These are phyloP conservation scores for Lipomyces yamanashiensis DNA, from an alignment of 805 yeast species.

Conservation along the genomic window DNA sequence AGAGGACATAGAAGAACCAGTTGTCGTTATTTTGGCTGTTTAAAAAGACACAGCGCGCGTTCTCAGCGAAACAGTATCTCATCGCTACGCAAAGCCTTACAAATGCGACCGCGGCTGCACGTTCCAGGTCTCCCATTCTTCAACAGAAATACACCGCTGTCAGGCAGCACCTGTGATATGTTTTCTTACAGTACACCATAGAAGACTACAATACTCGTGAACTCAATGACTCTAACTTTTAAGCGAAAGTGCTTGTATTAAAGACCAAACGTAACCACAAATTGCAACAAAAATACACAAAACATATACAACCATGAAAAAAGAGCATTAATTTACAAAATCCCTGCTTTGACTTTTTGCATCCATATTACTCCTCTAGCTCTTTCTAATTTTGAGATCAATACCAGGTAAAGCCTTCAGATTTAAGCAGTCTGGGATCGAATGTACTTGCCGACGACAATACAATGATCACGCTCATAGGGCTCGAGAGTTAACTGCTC, in stretches of 20 bases:
- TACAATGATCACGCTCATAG: conserved; percentile 99
- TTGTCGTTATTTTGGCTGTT: not conserved
- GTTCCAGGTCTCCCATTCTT: not conserved
- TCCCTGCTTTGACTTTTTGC: conserved; percentile 16
- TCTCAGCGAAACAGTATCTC: not conserved
- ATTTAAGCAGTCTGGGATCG: conserved; percentile 52
- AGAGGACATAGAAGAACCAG: not conserved
- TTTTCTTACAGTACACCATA: no score
- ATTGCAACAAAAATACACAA: conserved; percentile 7
- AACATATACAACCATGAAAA: conserved; percentile 18
- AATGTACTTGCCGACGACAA: conserved; percentile 95
- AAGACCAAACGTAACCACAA: conserved; percentile 17
- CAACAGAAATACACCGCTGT: not conserved
- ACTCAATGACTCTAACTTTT: no score
- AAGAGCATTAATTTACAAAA: conserved; percentile 29
- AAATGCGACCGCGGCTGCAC: not conserved
- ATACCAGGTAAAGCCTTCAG: not conserved
- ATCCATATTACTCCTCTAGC: conserved; percentile 11
- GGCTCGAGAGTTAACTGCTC: conserved; percentile 98
- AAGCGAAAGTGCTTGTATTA: conserved; percentile 1
- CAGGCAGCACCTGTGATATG: no score
- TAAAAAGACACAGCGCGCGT: not conserved
- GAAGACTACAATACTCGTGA: no score
- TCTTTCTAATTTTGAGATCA: conserved; percentile 1
- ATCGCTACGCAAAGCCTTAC: not conserved